These are phyloP conservation scores for Pelargonium myrrhifolium DNA, from an alignment of 441 rosid species.

Conservation along the genomic window DNA sequence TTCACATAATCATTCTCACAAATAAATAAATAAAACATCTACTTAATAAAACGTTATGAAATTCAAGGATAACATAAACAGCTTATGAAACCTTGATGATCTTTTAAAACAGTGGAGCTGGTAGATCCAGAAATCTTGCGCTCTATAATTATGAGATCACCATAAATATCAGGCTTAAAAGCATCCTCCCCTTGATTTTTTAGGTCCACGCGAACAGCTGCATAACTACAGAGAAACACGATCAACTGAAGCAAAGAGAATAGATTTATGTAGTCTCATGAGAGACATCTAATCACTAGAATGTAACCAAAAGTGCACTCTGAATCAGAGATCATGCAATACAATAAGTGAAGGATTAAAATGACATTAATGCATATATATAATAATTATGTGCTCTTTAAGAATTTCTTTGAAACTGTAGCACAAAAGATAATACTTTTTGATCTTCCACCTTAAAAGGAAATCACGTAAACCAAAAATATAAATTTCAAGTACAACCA, in stretches of 20 bases:
- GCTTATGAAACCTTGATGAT: constrained; percentile 43
- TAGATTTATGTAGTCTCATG: background rate
- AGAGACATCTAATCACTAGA: background rate
- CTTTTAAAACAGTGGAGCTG: constrained; percentile 51
- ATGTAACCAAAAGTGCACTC: background rate
- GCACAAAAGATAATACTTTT: too few relatives aligned
- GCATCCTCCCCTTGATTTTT: constrained; percentile 76
- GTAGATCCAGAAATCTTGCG: constrained; percentile 62
- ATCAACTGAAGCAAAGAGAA: background rate
- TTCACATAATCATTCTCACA: background rate
- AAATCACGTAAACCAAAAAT: background rate
- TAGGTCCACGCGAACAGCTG: constrained; percentile 56
- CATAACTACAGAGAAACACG: constrained; percentile 37
- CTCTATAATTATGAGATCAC: constrained; percentile 52
- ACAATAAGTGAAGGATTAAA: background rate
- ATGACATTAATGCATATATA: background rate
- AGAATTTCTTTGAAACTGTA: too few relatives aligned
- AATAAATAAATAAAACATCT: background rate
- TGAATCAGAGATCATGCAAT: constrained; percentile 1
- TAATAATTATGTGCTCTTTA: background rate
- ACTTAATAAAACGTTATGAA: background rate
- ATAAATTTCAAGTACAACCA: background rate
- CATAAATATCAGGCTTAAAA: constrained; percentile 58
- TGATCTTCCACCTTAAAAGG: too few relatives aligned
- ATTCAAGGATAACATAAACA: background rate